Evolutionary conservation across 441 rosid species (phyloP), one percentile per base, ranked within the genome.

Genomic region (Erodium moschatum): DNA sequence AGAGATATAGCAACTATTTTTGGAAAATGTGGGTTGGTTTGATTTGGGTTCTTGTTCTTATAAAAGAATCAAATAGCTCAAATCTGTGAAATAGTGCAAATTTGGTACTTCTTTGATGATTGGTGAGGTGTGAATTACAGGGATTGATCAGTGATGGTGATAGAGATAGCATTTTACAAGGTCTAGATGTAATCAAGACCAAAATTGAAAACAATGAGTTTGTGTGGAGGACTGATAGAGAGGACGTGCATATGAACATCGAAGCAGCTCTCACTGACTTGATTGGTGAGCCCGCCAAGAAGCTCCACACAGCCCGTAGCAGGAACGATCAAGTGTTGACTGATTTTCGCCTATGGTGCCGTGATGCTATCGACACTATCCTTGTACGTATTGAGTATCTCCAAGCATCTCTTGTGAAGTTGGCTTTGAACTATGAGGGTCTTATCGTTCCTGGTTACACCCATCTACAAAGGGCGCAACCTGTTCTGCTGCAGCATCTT

Each of bases 191-290:
- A 73, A 93, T 93, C 18, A 80, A 88, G 80, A 81, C 67, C 58
- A 80, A 58, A 56, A 91, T 91, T 67, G 91, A 82, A 72, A 81
- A 72, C 6, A 89, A 86, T 48, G 73, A 85, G 15, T 93, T 93
- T 70, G 80, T 77, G 66, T 93, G 98, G 98, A 91, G 96, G 80
- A 85, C 89, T 62, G 97, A 94, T 72, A 66, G 96, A 76, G 98
- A 94, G 77, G 96, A 94, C 77, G 98, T 94, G 20, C 98, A 89
- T 72, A 91, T 93, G 98, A 93, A 93, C 83, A 91, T 93, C 69
- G 97, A 93, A 78, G 98, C 96, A 24, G 87, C 96, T 0, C 86
- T 91, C 18, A 93, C 89, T 67, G 97, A 93, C 84, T 61, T 89
- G 75, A 87, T 93, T 62, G 98, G 97, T 10, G 98, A 91, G 46